Conservation (phyloP, 2,329 filamentous ascomycete species). For the Claviceps spartinae region DNA sequence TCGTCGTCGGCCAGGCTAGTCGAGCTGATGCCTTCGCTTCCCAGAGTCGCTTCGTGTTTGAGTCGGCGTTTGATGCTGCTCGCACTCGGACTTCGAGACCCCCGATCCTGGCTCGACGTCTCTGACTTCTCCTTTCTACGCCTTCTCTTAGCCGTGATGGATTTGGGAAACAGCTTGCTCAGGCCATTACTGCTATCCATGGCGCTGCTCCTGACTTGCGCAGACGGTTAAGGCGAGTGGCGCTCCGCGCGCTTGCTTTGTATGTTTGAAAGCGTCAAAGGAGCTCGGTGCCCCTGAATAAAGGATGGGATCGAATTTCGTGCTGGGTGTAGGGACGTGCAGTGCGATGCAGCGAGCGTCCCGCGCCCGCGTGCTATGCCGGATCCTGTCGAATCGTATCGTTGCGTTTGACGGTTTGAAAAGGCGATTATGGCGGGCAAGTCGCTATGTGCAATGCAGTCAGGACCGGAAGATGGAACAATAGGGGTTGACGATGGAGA, state of each 20-base stretch:
- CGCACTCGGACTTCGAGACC: slow-evolving; percentile 20
- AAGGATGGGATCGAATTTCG: too few relatives aligned
- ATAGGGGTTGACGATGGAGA: too few relatives aligned
- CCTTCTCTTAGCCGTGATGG: slow-evolving; percentile 34
- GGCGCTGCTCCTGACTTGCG: not conserved
- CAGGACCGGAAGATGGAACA: too few relatives aligned
- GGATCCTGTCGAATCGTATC: too few relatives aligned
- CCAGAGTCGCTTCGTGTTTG: slow-evolving; percentile 21
- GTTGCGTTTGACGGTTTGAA: too few relatives aligned
- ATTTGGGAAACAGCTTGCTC: slow-evolving; percentile 40
- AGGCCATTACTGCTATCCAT: slow-evolving; percentile 21
- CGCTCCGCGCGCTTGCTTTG: not conserved
- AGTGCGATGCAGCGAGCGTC: too few relatives aligned
- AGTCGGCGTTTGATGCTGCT: slow-evolving; percentile 12
- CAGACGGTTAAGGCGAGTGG: not conserved
- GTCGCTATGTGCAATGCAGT: too few relatives aligned
- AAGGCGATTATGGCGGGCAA: too few relatives aligned
- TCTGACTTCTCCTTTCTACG: slow-evolving; percentile 30
- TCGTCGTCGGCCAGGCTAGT: slow-evolving; percentile 19
- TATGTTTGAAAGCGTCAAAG: not conserved
- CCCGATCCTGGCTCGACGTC: slow-evolving; percentile 14
- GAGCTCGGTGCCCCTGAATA: not conserved
- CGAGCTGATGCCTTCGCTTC: slow-evolving; percentile 19
- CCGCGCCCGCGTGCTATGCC: too few relatives aligned
- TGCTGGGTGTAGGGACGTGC: too few relatives aligned